Evolutionary conservation across 768 basidiomycete genomes (phyloP).

Genomic region (Sarcodon aspratus): DNA sequence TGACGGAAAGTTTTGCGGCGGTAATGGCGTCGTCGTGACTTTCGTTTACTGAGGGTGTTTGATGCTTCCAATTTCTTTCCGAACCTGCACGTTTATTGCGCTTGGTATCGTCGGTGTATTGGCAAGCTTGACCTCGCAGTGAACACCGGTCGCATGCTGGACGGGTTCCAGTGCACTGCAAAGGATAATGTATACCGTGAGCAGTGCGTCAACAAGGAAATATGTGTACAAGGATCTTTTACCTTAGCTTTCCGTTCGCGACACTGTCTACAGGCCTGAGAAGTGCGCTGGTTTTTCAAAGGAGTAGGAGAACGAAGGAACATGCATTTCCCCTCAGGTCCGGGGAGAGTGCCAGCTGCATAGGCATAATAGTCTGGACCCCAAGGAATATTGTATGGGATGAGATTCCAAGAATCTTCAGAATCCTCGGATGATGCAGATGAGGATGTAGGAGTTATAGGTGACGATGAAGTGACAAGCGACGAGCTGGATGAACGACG

Average conservation of each 20-base stretch:
- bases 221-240: slow-evolving; percentile 1
- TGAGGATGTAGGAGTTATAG: not conserved
- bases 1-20: not conserved
- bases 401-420: slow-evolving; percentile 23
- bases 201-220: not conserved
- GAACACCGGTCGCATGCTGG: slow-evolving; percentile 24
- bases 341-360: slow-evolving; percentile 20
- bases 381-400: slow-evolving; percentile 28
- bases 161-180: slow-evolving; percentile 24
- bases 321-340: slow-evolving; percentile 25
- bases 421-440: not conserved
- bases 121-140: slow-evolving; percentile 21
- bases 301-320: slow-evolving; percentile 29
- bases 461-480: not conserved
- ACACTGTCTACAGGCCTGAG: slow-evolving; percentile 25
- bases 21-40: not conserved
- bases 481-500: not conserved
- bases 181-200: not conserved
- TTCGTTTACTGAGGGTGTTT: not conserved
- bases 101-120: slow-evolving; percentile 17
- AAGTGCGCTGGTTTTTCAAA: slow-evolving; percentile 22
- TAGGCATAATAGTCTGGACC: slow-evolving; percentile 22
- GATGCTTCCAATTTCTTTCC: not conserved
- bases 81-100: slow-evolving; percentile 1
- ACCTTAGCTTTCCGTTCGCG: slow-evolving; percentile 30